phyloP scores from a whole-genome alignment of 2,329 filamentous ascomycete genomes.

The Ceratocystis cacaofunesta region DNA sequence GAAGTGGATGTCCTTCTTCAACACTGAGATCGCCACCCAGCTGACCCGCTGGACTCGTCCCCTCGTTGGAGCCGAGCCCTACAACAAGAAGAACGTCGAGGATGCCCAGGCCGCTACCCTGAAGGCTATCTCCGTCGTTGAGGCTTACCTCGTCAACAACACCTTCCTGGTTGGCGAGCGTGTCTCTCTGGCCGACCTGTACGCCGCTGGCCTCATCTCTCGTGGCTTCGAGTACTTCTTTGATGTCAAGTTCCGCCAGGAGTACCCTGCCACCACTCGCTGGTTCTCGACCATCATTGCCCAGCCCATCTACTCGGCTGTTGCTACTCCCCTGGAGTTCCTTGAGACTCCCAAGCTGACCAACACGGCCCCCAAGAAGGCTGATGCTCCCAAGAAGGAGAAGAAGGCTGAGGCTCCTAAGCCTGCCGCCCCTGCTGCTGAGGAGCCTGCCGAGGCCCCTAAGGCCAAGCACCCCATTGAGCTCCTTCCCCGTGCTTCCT shows the following conservation, averaged over 20 bases:
- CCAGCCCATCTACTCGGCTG: constrained; percentile 77
- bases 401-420: constrained; percentile 25
- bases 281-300: constrained; percentile 93
- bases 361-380: constrained; percentile 62
- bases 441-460: constrained; percentile 42
- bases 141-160: constrained; percentile 79
- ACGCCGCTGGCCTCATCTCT: constrained; percentile 60
- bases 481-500: constrained; percentile 59
- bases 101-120: constrained; percentile 55
- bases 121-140: constrained; percentile 57
- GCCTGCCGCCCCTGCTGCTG: constrained; percentile 28
- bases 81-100: constrained; percentile 97
- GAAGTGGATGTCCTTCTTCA: constrained; percentile 96
- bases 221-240: constrained; percentile 91
- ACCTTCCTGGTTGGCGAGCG: constrained; percentile 97
- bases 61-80: constrained; percentile 63
- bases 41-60: constrained; percentile 76
- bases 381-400: constrained; percentile 48
- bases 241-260: constrained; percentile 71
- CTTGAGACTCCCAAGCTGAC: constrained; percentile 66
- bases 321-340: constrained; percentile 60
- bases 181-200: constrained; percentile 90
- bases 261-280: constrained; percentile 74
- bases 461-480: constrained; percentile 97
- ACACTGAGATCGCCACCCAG: constrained; percentile 62